Conservation (phyloP, 352 stramenopile species). For the Globisporangium megalacanthum region DNA sequence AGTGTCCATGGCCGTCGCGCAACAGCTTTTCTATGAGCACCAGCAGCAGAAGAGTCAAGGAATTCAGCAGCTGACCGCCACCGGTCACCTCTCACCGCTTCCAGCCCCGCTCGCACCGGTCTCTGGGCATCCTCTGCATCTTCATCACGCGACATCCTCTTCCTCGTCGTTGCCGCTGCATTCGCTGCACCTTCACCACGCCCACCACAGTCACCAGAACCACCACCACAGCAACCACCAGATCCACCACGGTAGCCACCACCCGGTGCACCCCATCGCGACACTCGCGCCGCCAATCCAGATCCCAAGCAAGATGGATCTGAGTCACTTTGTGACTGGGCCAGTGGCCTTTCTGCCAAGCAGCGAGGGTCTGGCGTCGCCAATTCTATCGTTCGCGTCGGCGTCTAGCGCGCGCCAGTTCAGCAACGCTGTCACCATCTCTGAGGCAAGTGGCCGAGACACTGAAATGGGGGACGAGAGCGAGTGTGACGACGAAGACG, state of each 20-base stretch:
- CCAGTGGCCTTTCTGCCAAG: slow-evolving; percentile 18
- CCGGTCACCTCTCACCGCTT: slow-evolving; percentile 2
- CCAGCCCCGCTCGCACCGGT: slow-evolving; percentile 9
- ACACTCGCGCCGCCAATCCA: slow-evolving; percentile 37
- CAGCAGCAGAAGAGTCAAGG: slow-evolving; percentile 69
- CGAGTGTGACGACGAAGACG: neutral
- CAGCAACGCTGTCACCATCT: neutral
- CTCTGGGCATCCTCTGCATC: neutral
- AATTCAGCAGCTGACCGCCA: slow-evolving; percentile 23
- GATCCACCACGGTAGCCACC: slow-evolving; percentile 1
- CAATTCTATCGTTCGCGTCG: slow-evolving; percentile 27
- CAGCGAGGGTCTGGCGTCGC: slow-evolving; percentile 19
- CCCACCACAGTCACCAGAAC: slow-evolving; percentile 2
- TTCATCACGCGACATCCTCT: neutral
- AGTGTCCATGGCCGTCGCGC: slow-evolving; percentile 69
- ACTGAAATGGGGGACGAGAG: neutral
- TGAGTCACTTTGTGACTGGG: slow-evolving; percentile 8
- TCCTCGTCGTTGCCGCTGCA: neutral
- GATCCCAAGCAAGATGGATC: slow-evolving; percentile 27
- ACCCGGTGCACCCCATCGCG: slow-evolving; percentile 1
- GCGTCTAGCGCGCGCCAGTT: slow-evolving; percentile 3
- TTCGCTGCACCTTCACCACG: too few relatives aligned
- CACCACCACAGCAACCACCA: slow-evolving; percentile 4
- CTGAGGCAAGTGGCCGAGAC: neutral
- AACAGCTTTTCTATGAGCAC: slow-evolving; percentile 78